These are phyloP conservation scores for Peziza echinospora DNA, from an alignment of 495 filamentous ascomycete genomes.

Conservation along the genomic window DNA sequence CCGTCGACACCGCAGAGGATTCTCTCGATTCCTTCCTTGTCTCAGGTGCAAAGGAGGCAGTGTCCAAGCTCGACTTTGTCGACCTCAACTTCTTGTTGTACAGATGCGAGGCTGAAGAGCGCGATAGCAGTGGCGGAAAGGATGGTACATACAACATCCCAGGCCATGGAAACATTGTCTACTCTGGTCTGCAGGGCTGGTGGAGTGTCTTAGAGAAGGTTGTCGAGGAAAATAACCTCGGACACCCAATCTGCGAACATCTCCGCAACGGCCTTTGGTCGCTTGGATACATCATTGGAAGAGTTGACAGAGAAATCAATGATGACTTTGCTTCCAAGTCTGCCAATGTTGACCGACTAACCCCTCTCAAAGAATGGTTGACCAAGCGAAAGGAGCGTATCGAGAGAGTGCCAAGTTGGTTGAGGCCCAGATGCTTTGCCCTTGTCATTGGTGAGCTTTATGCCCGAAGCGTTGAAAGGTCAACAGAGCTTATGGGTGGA, in stretches of 20 bases:
- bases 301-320: conserved; percentile 35
- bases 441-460: conserved; percentile 73
- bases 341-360: background rate
- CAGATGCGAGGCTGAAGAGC: conserved; percentile 79
- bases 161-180: conserved; percentile 60
- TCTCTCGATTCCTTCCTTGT: conserved; percentile 56
- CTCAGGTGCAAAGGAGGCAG: conserved; percentile 58
- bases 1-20: too few relatives aligned
- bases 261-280: conserved; percentile 84
- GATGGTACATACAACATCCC: conserved; percentile 83
- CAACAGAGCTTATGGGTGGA: conserved; percentile 51
- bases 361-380: conserved; percentile 34
- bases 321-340: background rate
- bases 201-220: conserved; percentile 80
- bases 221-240: conserved; percentile 74
- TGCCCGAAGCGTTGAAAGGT: conserved; percentile 55
- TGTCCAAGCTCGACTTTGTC: conserved; percentile 44
- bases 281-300: conserved; percentile 64
- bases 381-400: conserved; percentile 66
- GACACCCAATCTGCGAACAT: conserved; percentile 80
- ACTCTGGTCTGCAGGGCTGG: conserved; percentile 95
- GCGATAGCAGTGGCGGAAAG: conserved; percentile 50
- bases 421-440: conserved; percentile 83
- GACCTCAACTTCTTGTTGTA: conserved; percentile 90
- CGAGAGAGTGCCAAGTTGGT: conserved; percentile 60